Evolutionary conservation across 2,329 filamentous ascomycete genomes (phyloP), one percentile per base, ranked within the genome.

Genomic region (Alternaria metachromatica): DNA sequence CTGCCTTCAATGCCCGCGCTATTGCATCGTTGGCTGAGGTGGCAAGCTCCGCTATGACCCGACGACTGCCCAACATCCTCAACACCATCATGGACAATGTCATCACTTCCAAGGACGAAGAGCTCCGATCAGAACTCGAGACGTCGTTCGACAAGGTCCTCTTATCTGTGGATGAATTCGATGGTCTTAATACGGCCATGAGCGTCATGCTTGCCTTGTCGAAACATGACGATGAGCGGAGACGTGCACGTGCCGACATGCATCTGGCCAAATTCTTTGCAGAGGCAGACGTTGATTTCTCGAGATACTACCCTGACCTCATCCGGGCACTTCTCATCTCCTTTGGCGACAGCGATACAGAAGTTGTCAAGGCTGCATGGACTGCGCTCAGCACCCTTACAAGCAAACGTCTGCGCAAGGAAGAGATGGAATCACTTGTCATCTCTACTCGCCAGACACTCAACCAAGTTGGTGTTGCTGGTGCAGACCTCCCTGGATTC

Each of bases 351-450:
- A 82, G 88, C 57, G 96, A 98, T 75, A 81, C 82, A 65, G 89
- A 90, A 21, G 95, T 98, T 5, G 91, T 98, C 74, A 96, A 96
- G 83, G 88, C 93, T 48, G 89, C 95, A 21, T 98, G 94, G 94
- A 86, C 89, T 58, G 95, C 94, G 6, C 87, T 99, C 63, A 93
- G 84, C 72, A 92, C 92, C 62, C 91, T 99, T 72, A 74, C 71
- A 2, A 97, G 94, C 49, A 94, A 94, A 79, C 91, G 89, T 72
- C 87, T 99, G 65, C 91, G 90, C 77, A 99, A 99, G 81, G 96
- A 99, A 78, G 95, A 98, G 81, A 98, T 99, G 96, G 96, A 99
- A 77, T 89, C 91, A 1, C 86, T 99, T 49, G 94, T 97, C 18
- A 84, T 89, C 58, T 96, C 95, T 0, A 97, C 95, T 3, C 87